Conservation (phyloP, 2,329 filamentous ascomycete species). For the Fusarium transvaalense region DNA sequence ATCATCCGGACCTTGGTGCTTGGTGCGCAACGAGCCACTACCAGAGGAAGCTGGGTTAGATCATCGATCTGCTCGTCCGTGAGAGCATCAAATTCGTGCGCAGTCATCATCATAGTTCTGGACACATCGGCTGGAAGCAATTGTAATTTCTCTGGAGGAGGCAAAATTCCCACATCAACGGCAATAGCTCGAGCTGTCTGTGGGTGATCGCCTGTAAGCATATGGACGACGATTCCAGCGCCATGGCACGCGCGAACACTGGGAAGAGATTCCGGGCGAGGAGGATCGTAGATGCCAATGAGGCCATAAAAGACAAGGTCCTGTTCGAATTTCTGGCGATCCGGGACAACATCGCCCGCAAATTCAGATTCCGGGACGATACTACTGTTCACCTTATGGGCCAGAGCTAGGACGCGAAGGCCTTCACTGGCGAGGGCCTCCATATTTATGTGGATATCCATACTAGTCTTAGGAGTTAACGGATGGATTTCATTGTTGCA, state of each 20-base stretch:
- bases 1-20: constrained; percentile 81
- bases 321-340: constrained; percentile 56
- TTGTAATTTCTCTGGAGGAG: constrained; percentile 54
- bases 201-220: constrained; percentile 74
- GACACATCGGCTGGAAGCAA: constrained; percentile 63
- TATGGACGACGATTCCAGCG: constrained; percentile 72
- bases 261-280: constrained; percentile 71
- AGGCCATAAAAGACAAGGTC: constrained; percentile 74
- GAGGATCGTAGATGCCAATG: constrained; percentile 76
- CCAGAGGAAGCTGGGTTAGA: constrained; percentile 72
- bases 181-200: constrained; percentile 72
- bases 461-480: constrained; percentile 55
- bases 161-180: constrained; percentile 69
- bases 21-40: constrained; percentile 76
- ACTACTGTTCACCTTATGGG: constrained; percentile 46
- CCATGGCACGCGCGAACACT: constrained; percentile 67
- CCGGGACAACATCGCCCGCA: constrained; percentile 29
- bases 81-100: constrained; percentile 72
- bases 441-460: constrained; percentile 73
- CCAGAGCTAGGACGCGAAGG: constrained; percentile 74
- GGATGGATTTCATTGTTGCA: constrained; percentile 55
- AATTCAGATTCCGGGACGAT: constrained; percentile 36
- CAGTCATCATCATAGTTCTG: constrained; percentile 71
- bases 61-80: constrained; percentile 71
- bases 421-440: constrained; percentile 72